Base-by-base conservation (phyloP, 352 stramenopile genomes). In the Phytophthora aleatoria region DNA sequence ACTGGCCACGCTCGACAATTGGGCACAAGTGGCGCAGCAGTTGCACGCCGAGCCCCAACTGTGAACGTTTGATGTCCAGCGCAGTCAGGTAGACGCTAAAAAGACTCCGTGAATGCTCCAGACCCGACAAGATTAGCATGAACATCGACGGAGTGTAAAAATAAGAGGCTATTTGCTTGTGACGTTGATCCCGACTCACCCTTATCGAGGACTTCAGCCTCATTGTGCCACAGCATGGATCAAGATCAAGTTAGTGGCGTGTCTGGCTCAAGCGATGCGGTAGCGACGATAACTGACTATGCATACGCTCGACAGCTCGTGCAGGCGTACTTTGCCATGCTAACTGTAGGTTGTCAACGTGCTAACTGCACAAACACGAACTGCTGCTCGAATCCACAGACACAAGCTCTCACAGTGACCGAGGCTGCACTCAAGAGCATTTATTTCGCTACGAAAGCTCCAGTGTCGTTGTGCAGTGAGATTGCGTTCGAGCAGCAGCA, bases 1-100 rank as follows among this genome's bases (percentile, higher is more conserved):
- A 36, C 68, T 94, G 15, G 52, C 48, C 50, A 91, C 79, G 42
- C 64, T 94, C 24, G 73, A 91, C 63, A 84, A 87, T 27, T 94
- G 85, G 85, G 57, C 60, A 42, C 49, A 75, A 67, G 81, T 82
- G 7, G 83, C 85, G 12, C 79, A 89, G 68, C 57, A 59, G 30
- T 62, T 92, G 55, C 73, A 90, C 56, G 50, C 54, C 26, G 33
- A 69, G 42, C 45, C 69, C 16, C 63, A 64, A 55, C n/a, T 56
- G 27, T 73, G 58, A 71, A 71, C 44, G 43, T 63, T 59, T 70
- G 61, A 49, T 51, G 44, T 55, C 27, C 45, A 62, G 64, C 45
- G 33, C 44, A 64, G 50, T 30, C 52, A 65, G 52, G 43, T 59
- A 64, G 63, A 41, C 42, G 39, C 41, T 30, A 61, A 35, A 35